Evolutionary conservation across 345 rosid species (phyloP), one percentile per base, ranked within the genome.

Genomic region (Corchorus olitorius): DNA sequence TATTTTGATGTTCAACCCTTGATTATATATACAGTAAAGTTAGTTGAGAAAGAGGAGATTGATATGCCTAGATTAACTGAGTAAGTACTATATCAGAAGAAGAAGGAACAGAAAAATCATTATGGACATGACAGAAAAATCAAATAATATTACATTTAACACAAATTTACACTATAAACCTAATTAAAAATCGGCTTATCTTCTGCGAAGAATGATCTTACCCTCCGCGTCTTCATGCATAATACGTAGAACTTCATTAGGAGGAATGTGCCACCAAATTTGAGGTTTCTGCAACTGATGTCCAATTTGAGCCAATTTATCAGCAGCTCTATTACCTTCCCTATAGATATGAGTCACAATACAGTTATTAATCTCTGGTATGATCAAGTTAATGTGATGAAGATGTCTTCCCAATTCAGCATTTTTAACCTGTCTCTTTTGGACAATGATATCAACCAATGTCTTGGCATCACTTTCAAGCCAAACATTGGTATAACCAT

Each of bases 321-420:
- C 86, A 2, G 98, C 98, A 14, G 78, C 94, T 79, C 92, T 79
- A 48, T 92, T 92, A 12, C 94, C 97, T 88, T 94, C 97, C 71
- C 94, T 80, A 34, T 88, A 89, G 62, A 89, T 65, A 80, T 88
- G 94, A 75, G 85, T 88, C 17, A 92, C 70, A 0, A 79, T 46
- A 74, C 89, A 89, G 62, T 85, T 89, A n/a, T 84, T 78, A 14
- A 91, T 80, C 76, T 81, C 85, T 12, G 89, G 91, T 27, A 92
- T 81, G 46, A 90, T 89, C 78, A 80, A 72, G 65, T 86, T 84
- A 63, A 93, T 90, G 43, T 84, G 79, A 15, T 80, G 67, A 37
- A 86, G 77, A 56, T 86, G 87, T 63, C 76, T 87, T 16, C 73
- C 86, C 43, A 86, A 71, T 65, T 88, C 85, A 45, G 78, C 81